Percentiles rank a stretch among this genome's conserved stretches.
Conservation (phyloP, 2,329 filamentous ascomycete species). For the Paecilomyces sp. region DNA sequence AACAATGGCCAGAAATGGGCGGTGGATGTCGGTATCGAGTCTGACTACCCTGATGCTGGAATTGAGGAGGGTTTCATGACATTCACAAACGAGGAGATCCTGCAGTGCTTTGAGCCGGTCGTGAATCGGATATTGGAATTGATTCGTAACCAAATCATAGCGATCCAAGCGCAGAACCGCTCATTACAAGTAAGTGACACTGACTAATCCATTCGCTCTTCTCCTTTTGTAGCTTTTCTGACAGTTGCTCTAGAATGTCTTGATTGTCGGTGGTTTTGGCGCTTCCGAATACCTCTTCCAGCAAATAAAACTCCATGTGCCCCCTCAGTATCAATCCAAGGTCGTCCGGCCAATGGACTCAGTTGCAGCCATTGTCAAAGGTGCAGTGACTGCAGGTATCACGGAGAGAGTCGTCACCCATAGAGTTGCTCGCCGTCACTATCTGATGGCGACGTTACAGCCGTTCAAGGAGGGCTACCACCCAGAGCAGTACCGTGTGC, state of each 20-base stretch:
- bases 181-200: constrained; percentile 61
- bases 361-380: constrained; percentile 96
- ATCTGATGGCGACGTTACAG: constrained; percentile 97
- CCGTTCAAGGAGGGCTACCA: constrained; percentile 99
- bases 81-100: constrained; percentile 97
- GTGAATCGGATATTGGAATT: constrained; percentile 95
- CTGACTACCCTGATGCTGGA: constrained; percentile 92
- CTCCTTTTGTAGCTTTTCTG: constrained; percentile 7
- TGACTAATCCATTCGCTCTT: neutral
- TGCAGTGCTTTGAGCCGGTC: constrained; percentile 97
- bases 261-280: constrained; percentile 96
- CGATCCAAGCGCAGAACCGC: constrained; percentile 94
- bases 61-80: constrained; percentile 99
- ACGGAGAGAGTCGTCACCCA: constrained; percentile 95
- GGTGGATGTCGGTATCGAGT: constrained; percentile 96
- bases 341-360: constrained; percentile 98
- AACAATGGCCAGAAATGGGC: constrained; percentile 99
- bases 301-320: constrained; percentile 97
- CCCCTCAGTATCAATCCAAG: constrained; percentile 96
- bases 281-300: constrained; percentile 99
- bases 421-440: constrained; percentile 92
- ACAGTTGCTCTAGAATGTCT: constrained; percentile 58
- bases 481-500: constrained; percentile 94
- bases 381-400: constrained; percentile 94
- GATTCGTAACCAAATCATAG: constrained; percentile 96